These are phyloP conservation scores for Neopestalotiopsis sp. DNA, from an alignment of 2,329 filamentous ascomycete species.

Conservation along the genomic window DNA sequence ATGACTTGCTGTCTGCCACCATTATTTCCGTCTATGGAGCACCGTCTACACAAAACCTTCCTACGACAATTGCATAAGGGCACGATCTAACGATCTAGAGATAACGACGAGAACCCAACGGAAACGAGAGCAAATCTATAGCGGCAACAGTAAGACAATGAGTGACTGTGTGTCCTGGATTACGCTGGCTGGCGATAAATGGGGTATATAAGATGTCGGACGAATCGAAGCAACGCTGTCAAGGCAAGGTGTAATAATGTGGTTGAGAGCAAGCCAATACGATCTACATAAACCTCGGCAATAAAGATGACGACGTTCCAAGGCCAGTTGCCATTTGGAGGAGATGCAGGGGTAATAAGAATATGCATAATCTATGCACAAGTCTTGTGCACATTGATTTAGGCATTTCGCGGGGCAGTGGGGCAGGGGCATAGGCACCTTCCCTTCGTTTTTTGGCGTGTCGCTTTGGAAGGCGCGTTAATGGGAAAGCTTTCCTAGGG, in stretches of 20 bases:
- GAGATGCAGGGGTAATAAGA: background rate
- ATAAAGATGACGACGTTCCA: constrained; percentile 12
- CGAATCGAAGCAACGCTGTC: background rate
- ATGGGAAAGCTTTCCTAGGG: background rate
- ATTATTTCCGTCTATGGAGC: constrained; percentile 29
- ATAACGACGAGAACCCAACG: background rate
- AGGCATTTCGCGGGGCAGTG: constrained; percentile 1
- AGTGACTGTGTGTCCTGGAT: background rate
- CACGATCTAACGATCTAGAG: too few relatives aligned
- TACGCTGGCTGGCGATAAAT: background rate
- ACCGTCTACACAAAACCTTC: background rate
- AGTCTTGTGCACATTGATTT: background rate
- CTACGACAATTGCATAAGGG: too few relatives aligned
- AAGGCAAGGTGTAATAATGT: background rate
- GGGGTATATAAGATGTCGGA: background rate
- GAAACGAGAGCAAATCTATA: background rate
- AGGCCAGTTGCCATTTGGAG: background rate
- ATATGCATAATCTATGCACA: background rate
- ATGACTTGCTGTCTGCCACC: constrained; percentile 32
- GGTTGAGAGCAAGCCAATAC: background rate
- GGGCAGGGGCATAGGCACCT: background rate
- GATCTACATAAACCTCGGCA: constrained; percentile 12
- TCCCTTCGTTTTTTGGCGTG: background rate
- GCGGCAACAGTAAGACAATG: background rate
- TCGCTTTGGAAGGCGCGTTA: constrained; percentile 11